These are phyloP conservation scores for Cladosporium sp. DNA, from an alignment of 2,329 filamentous ascomycete genomes.

Conservation along the genomic window DNA sequence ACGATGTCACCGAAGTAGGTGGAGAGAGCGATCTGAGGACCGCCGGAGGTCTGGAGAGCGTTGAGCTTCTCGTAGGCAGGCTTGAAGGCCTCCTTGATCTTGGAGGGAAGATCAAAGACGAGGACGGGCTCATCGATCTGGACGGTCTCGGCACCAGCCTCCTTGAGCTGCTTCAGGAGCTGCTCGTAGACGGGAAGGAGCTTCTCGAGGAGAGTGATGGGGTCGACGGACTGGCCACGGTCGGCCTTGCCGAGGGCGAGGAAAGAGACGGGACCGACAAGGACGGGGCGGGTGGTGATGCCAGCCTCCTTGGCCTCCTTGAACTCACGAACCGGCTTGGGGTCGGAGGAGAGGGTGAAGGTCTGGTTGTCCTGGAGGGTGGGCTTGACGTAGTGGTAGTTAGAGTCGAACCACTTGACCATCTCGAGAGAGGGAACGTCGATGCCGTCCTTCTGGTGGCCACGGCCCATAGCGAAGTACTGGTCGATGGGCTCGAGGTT, in stretches of 20 bases:
- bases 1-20: conserved; percentile 99
- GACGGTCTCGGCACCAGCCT: conserved; percentile 89
- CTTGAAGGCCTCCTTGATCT: conserved; percentile 97
- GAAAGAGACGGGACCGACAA: conserved; percentile 96
- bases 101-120: conserved; percentile 85
- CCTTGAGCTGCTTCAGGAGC: conserved; percentile 89
- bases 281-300: conserved; percentile 85
- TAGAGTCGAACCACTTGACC: conserved; percentile 99
- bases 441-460: conserved; percentile 89
- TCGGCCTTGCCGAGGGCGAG: conserved; percentile 96
- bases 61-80: conserved; percentile 88
- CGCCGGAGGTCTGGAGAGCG: conserved; percentile 65
- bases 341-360: conserved; percentile 81
- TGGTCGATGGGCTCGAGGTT: conserved; percentile 84
- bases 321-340: conserved; percentile 94
- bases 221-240: conserved; percentile 86
- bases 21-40: conserved; percentile 83
- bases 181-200: conserved; percentile 92
- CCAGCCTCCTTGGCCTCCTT: conserved; percentile 97
- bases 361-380: conserved; percentile 95
- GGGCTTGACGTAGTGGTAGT: conserved; percentile 99
- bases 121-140: conserved; percentile 98
- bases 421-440: conserved; percentile 89
- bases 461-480: conserved; percentile 99
- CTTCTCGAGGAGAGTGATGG: conserved; percentile 89